Evolutionary conservation across 2,329 filamentous ascomycete species (phyloP).

Genomic region (Aspergillus flavus): DNA sequence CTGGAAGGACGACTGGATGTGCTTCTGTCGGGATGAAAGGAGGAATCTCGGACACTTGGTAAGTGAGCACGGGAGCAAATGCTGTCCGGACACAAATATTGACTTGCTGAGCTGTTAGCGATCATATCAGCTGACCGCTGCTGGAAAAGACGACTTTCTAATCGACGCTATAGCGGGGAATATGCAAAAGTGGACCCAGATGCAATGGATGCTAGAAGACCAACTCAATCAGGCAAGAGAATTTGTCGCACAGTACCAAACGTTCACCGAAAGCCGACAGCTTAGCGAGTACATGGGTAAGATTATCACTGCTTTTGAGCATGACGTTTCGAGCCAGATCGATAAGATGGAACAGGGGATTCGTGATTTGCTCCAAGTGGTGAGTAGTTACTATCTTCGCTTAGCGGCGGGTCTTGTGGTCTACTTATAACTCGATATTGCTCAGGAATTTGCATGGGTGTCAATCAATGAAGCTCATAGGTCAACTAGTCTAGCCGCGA

Average conservation of each 20-base stretch:
- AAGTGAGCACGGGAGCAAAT: background rate
- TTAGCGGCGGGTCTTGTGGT: background rate
- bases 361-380: conserved; percentile 19
- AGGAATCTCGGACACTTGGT: conserved; percentile 15
- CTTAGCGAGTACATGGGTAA: conserved; percentile 17
- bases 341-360: conserved; percentile 20
- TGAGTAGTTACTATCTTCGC: background rate
- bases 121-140: conserved; percentile 16
- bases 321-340: conserved; percentile 16
- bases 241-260: conserved; percentile 18
- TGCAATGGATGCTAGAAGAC: conserved; percentile 15
- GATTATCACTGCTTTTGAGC: conserved; percentile 11
- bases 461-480: conserved; percentile 22
- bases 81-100: background rate
- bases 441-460: conserved; percentile 21
- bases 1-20: conserved; percentile 18
- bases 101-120: conserved; percentile 2
- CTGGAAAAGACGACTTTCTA: conserved; percentile 16
- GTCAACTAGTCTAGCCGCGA: conserved; percentile 19
- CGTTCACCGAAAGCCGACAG: conserved; percentile 17
- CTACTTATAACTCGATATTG: background rate
- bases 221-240: conserved; percentile 16
- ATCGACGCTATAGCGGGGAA: conserved; percentile 20
- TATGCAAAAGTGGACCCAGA: conserved; percentile 19
- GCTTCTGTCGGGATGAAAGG: conserved; percentile 16